Base-by-base conservation (phyloP, 129 eudicot species). In the Chrysanthemum seticuspe region DNA sequence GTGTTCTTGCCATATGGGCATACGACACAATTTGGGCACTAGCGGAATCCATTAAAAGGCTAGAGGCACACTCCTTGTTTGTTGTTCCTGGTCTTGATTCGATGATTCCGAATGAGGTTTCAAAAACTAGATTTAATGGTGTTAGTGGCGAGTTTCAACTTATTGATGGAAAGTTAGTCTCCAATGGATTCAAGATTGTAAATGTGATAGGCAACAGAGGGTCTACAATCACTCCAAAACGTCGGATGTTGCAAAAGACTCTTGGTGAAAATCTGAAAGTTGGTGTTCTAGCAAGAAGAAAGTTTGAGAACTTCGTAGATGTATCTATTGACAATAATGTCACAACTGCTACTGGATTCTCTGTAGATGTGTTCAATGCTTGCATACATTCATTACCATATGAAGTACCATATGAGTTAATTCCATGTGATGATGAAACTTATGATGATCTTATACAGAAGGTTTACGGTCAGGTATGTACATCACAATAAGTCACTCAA, bases 1-100 rank as follows among this genome's bases (percentile, higher is more conserved):
- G 40, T 54, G 67, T 65, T 3, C 44, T 59, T 21, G 85, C 85
- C 6, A 13, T 88, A 9, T 79, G 82, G 87, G 91, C 87, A 71
- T 89, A 89, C 63, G 89, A 89, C 76, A 71, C 86, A 7, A 58
- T 74, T 55, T 79, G 74, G 74, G 86, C 82, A 34, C 65, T 89
- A 15, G 86, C 96, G 12, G 67, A 65, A 54, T 81, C 87, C 4
- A 16, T 78, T 23, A 82, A 80, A 49, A 76, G 16, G 65, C 68
- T 83, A 27, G 79, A 74, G 45, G 56, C 12, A 16, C 14, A 13
- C 2, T 74, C 53, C 19, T 63, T 69, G 34, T 73, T 50, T 29
- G 51, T 0, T 31, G 62, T 83, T 45, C 67, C 85, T 60, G 21
- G 53, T 0, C 71, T 60, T 31, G 82, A 84, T 12, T 10, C 62